These are phyloP conservation scores for Vachellia pachyceras DNA, from an alignment of 306 rosid genomes.

Conservation along the genomic window DNA sequence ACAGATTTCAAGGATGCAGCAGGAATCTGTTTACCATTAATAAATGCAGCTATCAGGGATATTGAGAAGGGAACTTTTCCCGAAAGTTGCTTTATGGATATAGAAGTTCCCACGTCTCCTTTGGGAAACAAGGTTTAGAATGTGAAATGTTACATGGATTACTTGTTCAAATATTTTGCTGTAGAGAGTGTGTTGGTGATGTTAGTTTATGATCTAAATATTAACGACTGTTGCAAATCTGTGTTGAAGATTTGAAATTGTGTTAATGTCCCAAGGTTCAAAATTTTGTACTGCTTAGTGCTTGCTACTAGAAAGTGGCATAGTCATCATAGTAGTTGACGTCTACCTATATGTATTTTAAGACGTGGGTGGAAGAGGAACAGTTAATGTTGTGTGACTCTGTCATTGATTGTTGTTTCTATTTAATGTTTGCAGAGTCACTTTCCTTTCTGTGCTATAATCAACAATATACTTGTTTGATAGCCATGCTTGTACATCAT, in stretches of 20 bases:
- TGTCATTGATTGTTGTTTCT: background rate
- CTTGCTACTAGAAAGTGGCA: background rate
- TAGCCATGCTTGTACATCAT: background rate
- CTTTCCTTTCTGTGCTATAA: background rate
- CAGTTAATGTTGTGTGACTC: background rate
- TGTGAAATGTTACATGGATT: conserved; percentile 7
- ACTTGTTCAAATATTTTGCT: conserved; percentile 16
- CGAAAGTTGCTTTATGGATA: conserved; percentile 67
- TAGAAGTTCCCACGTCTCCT: conserved; percentile 89
- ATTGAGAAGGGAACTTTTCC: conserved; percentile 77
- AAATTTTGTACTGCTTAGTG: background rate
- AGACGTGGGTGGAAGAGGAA: background rate
- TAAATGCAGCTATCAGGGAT: conserved; percentile 82
- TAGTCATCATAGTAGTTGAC: background rate
- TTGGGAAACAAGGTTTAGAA: conserved; percentile 72
- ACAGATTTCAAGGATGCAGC: conserved; percentile 94
- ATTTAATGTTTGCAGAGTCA: background rate
- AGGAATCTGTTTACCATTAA: conserved; percentile 76
- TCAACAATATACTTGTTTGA: background rate
- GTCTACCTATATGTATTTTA: background rate
- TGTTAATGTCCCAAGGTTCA: background rate
- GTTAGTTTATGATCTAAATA: conserved; percentile 1
- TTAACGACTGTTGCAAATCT: background rate
- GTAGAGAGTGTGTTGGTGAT: background rate
- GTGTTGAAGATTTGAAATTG: background rate